Evolutionary conservation across 2,329 filamentous ascomycete species (phyloP).

Genomic region (Didymella exigua): DNA sequence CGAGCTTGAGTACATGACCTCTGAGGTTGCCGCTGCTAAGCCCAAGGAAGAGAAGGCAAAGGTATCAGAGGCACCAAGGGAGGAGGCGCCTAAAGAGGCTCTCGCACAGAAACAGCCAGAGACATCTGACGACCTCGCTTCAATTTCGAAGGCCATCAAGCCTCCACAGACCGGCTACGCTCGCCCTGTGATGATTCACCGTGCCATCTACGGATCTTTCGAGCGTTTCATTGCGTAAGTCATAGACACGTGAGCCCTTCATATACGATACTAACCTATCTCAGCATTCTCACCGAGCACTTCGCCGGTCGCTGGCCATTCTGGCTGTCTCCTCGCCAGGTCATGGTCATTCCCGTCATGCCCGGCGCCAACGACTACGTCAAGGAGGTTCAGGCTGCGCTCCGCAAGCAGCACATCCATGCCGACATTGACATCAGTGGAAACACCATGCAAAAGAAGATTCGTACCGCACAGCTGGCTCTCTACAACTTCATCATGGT

Average conservation of each 20-base stretch:
- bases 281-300: constrained; percentile 75
- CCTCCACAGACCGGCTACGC: constrained; percentile 62
- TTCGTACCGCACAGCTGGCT: constrained; percentile 77
- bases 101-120: constrained; percentile 30
- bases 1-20: constrained; percentile 82
- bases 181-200: constrained; percentile 85
- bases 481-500: constrained; percentile 87
- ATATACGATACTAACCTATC: not conserved
- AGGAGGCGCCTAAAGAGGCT: constrained; percentile 30
- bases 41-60: constrained; percentile 42
- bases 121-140: constrained; percentile 18
- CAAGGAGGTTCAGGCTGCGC: constrained; percentile 70
- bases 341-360: constrained; percentile 79
- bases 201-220: constrained; percentile 77
- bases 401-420: constrained; percentile 71
- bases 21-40: constrained; percentile 60
- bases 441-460: constrained; percentile 90
- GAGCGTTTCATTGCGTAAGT: constrained; percentile 67
- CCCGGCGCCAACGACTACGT: constrained; percentile 75
- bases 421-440: constrained; percentile 73
- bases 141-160: constrained; percentile 32
- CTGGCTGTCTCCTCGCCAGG: constrained; percentile 84
- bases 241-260: not conserved
- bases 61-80: constrained; percentile 31
- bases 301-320: constrained; percentile 89